A percentile compares a stretch with the other conserved stretches of the same genome.
These are phyloP conservation scores for Ogataea paraovalis DNA, from an alignment of 805 yeast species.

Conservation along the genomic window DNA sequence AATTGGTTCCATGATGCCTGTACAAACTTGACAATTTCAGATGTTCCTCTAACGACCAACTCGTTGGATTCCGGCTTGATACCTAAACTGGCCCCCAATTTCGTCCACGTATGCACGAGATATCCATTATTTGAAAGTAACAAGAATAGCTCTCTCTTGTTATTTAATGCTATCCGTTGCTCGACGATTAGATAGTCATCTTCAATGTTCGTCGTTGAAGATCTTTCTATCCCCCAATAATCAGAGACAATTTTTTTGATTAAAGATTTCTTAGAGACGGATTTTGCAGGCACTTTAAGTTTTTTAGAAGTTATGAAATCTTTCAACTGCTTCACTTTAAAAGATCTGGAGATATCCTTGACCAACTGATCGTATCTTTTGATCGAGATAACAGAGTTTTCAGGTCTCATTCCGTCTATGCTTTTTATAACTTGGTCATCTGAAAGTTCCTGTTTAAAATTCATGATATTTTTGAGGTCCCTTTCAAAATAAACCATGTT, in stretches of 20 bases:
- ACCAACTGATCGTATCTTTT: slow-evolving; percentile 20
- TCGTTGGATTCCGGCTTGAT: slow-evolving; percentile 24
- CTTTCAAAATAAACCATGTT: slow-evolving; percentile 27
- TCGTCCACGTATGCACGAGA: slow-evolving; percentile 32
- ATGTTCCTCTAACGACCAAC: slow-evolving; percentile 28
- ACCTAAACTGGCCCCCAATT: slow-evolving; percentile 32
- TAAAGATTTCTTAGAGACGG: slow-evolving; percentile 18
- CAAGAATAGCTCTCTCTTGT: slow-evolving; percentile 29
- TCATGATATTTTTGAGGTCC: slow-evolving; percentile 26
- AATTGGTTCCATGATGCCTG: slow-evolving; percentile 32
- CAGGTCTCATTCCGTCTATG: slow-evolving; percentile 29
- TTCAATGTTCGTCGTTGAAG: slow-evolving; percentile 8
- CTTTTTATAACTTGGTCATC: slow-evolving; percentile 21
- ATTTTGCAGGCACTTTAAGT: slow-evolving; percentile 6
- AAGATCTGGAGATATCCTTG: slow-evolving; percentile 18
- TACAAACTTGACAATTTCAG: slow-evolving; percentile 28
- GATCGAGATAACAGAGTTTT: slow-evolving; percentile 14
- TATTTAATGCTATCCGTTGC: slow-evolving; percentile 24
- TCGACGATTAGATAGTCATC: slow-evolving; percentile 19
- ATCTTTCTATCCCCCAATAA: slow-evolving; percentile 25
- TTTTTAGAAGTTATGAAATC: slow-evolving; percentile 14
- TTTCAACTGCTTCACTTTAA: slow-evolving; percentile 21
- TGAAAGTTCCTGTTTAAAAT: slow-evolving; percentile 24
- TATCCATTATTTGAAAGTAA: slow-evolving; percentile 30
- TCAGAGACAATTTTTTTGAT: slow-evolving; percentile 20